Base-by-base conservation (phyloP, 257 asterid genomes). In the Petunia secreta region DNA sequence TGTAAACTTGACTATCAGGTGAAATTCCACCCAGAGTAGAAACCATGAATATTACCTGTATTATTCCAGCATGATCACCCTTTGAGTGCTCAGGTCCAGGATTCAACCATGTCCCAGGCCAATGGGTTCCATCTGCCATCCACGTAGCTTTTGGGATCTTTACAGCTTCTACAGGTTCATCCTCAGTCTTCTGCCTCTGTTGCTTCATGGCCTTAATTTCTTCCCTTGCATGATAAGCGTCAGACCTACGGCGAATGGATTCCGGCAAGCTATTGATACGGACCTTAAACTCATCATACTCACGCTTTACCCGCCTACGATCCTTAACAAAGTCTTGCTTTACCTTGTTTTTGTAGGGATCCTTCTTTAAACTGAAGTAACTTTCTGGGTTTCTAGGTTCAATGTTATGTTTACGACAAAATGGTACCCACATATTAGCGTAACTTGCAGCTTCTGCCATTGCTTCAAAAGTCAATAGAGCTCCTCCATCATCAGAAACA, bases 101-200 rank as follows among this genome's bases (percentile, higher is more conserved):
- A 82, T 13, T 82, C 87, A 86, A 46, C 97, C 97, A 91, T 80
- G 94, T 89, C n/a, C 97, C 97, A 14, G 97, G 97, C 97, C 97
- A 91, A 75, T 91, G 97, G 64, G 97, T 90, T 71, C 94, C 97
- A 84, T 91, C 97, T 7, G 97, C 93, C 97, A 91, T 91, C 97
- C 97, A 91, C 1, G 97, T 91, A 48, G 93, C 94, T 84, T 87
- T 91, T 75, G 81, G 85, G 78, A 90, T 83, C 91, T 91, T 90
- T 75, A 86, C 46, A 59, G 52, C 69, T 80, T 90, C 94, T 3
- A 81, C 34, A 52, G 89, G 90, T 13, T 91, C 91, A 63, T 91
- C 94, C n/a, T 87, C 91, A 80, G 84, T 87, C 81, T 80, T 85
- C 87, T 86, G 89, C 65, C 92, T 90, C 79, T 90, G 94, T 80